phyloP scores from a whole-genome alignment of 169 alveolate species.

The Ichthyophthirius multifiliis region DNA sequence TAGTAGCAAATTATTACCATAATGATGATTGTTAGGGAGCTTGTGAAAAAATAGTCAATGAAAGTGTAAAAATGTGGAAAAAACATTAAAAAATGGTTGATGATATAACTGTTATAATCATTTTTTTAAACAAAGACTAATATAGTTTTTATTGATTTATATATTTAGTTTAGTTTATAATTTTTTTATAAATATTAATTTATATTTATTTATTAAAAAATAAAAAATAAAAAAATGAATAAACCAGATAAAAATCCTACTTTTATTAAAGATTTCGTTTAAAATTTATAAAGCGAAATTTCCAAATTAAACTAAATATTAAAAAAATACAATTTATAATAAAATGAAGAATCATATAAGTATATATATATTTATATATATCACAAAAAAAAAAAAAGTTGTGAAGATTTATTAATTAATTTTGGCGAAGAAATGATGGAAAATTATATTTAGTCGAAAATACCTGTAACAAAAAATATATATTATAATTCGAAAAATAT shows the following conservation, averaged over 20 bases:
- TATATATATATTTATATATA: background rate
- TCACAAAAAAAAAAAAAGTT: background rate
- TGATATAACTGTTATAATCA: too few relatives aligned
- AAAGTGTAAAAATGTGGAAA: too few relatives aligned
- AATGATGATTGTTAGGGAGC: too few relatives aligned
- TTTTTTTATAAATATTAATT: too few relatives aligned
- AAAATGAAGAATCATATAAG: background rate
- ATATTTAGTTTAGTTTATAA: too few relatives aligned
- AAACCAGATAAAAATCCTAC: background rate
- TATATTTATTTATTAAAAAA: too few relatives aligned
- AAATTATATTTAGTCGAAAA: background rate
- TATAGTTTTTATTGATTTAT: too few relatives aligned
- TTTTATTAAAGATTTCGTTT: background rate
- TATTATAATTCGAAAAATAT: background rate
- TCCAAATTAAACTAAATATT: background rate
- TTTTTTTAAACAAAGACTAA: too few relatives aligned
- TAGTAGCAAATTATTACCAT: too few relatives aligned
- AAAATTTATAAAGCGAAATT: background rate
- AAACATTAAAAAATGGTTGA: too few relatives aligned
- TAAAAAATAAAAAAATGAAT: too few relatives aligned
- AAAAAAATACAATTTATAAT: background rate
- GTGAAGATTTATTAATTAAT: background rate
- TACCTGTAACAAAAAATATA: background rate
- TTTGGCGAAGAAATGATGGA: constrained; percentile 7
- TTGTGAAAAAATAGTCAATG: too few relatives aligned